A percentile compares a stretch with the other conserved stretches of the same genome.
These are phyloP conservation scores for Chaetomium cochliodes DNA, from an alignment of 495 filamentous ascomycete genomes.

Conservation along the genomic window DNA sequence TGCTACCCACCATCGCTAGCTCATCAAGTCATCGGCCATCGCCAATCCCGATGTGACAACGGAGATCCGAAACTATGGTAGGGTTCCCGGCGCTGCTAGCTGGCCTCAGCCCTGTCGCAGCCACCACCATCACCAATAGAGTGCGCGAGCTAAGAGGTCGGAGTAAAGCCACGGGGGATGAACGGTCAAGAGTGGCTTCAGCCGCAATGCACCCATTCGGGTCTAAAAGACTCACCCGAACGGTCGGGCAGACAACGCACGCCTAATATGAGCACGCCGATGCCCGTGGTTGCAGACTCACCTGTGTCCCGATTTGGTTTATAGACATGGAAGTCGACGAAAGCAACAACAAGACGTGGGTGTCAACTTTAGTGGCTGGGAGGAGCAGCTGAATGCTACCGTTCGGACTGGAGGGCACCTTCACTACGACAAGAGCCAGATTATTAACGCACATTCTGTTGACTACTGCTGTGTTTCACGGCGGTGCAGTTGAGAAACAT, in stretches of 20 bases:
- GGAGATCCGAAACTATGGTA: constrained; percentile 7
- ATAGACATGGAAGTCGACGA: neutral
- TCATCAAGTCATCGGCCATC: constrained; percentile 5
- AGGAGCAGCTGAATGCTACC: neutral
- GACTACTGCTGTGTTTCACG: neutral
- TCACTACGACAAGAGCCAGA: neutral
- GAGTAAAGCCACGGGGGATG: constrained; percentile 13
- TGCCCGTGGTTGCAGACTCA: constrained; percentile 6
- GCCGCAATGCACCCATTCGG: constrained; percentile 36
- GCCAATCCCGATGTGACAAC: constrained; percentile 30
- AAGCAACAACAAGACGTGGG: neutral
- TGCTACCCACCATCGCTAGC: constrained; percentile 10
- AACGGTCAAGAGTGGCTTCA: constrained; percentile 25
- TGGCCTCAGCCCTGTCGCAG: constrained; percentile 16
- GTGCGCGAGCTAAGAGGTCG: constrained; percentile 22
- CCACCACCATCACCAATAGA: constrained; percentile 26
- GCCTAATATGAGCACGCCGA: constrained; percentile 28
- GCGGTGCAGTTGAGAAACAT: constrained; percentile 13
- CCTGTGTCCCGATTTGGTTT: constrained; percentile 18
- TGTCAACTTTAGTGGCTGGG: neutral
- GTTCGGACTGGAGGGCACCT: no score
- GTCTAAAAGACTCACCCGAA: constrained; percentile 10
- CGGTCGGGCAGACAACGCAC: constrained; percentile 7
- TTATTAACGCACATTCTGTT: neutral
- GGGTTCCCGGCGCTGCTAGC: constrained; percentile 8